phyloP scores from a whole-genome alignment of 2,329 filamentous ascomycete genomes.

The Ophiostoma quercus region DNA sequence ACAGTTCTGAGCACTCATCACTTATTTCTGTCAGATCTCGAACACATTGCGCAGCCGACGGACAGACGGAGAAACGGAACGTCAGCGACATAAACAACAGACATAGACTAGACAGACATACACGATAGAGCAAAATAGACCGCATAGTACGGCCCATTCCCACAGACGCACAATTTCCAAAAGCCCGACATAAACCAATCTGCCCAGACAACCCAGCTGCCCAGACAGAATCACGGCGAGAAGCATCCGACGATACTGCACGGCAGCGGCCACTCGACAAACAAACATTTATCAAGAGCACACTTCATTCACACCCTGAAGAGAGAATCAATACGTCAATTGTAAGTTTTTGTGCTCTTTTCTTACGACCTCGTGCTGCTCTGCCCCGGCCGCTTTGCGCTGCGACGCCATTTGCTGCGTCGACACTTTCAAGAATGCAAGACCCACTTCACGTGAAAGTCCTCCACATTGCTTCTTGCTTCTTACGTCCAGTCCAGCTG shows the following conservation, averaged over 20 bases:
- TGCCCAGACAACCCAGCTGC: neutral
- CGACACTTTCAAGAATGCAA: neutral
- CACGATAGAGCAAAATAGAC: neutral
- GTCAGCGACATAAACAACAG: neutral
- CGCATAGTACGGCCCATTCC: neutral
- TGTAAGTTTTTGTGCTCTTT: neutral
- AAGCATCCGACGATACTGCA: neutral
- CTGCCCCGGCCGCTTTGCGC: neutral
- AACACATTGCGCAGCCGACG: neutral
- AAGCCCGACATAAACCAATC: neutral
- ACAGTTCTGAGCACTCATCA: neutral
- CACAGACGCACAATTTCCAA: neutral
- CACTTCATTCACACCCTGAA: neutral
- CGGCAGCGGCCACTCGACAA: neutral
- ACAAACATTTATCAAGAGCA: neutral
- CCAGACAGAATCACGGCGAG: neutral
- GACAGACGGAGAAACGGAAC: neutral
- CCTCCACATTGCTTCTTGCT: neutral
- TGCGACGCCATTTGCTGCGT: neutral
- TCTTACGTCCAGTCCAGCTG: neutral
- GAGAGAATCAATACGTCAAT: neutral
- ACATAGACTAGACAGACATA: neutral
- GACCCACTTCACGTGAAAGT: conserved; percentile 18
- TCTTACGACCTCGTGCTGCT: neutral
- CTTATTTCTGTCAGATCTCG: neutral